Percentiles rank a stretch among this genome's conserved stretches.
phyloP scores from a whole-genome alignment of 352 stramenopile genomes.

The Pythium volutum region DNA sequence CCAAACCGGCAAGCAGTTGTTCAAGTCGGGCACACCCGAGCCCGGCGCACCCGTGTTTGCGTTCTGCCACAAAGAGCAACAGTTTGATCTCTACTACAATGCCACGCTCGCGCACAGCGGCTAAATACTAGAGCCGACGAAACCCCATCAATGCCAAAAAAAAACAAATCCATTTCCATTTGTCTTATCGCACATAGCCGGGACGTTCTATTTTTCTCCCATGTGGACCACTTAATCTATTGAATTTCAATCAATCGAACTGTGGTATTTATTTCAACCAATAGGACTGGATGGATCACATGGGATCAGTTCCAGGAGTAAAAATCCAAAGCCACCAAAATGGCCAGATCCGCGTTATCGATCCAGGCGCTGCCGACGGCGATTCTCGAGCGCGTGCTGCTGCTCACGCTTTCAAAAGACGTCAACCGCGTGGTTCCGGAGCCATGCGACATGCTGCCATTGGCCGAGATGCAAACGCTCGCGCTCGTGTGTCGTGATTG shows the following conservation, averaged over 20 bases:
- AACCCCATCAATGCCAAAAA: no score
- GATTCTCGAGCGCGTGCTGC: neutral
- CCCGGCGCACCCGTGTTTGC: slow-evolving; percentile 16
- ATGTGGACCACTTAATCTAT: neutral
- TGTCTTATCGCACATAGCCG: neutral
- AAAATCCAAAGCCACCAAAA: no score
- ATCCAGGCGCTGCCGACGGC: no score
- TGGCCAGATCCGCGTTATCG: no score
- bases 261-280: no score
- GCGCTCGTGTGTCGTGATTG: neutral
- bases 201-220: neutral
- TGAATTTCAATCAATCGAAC: no score
- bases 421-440: neutral
- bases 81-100: slow-evolving; percentile 30
- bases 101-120: slow-evolving; percentile 3
- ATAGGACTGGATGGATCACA: no score
- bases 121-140: neutral
- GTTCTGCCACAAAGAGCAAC: slow-evolving; percentile 25
- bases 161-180: neutral
- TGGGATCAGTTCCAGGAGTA: no score
- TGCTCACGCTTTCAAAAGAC: neutral
- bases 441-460: neutral
- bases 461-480: neutral
- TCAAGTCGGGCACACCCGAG: neutral
- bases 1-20: slow-evolving; percentile 9